These are phyloP conservation scores for Endocalyx cinctus DNA, from an alignment of 2,329 filamentous ascomycete species.

Conservation along the genomic window DNA sequence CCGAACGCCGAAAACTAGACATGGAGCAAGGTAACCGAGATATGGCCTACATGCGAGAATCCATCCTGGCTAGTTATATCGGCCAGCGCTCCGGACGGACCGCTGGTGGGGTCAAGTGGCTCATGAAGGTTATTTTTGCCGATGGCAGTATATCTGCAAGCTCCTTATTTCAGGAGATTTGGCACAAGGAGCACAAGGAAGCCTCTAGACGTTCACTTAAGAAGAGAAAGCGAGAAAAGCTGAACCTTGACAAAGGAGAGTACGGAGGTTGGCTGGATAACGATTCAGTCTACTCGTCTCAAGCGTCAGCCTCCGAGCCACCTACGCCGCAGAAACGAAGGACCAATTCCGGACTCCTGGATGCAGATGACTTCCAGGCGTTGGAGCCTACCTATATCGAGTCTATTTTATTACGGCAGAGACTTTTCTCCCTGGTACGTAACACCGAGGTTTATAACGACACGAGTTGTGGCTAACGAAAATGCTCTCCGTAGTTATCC, in stretches of 20 bases:
- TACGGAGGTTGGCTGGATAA: conserved; percentile 59
- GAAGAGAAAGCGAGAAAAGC: conserved; percentile 45
- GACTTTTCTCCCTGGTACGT: conserved; percentile 54
- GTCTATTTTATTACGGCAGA: conserved; percentile 57
- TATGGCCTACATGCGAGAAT: conserved; percentile 39
- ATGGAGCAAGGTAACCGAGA: conserved; percentile 25
- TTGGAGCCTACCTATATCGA: conserved; percentile 41
- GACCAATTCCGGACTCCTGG: conserved; percentile 19
- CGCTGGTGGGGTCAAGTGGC: conserved; percentile 40
- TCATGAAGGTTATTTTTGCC: conserved; percentile 64
- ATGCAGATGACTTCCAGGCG: conserved; percentile 34
- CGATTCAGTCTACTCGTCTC: conserved; percentile 42
- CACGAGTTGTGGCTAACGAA: too few species aligned
- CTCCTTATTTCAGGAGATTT: conserved; percentile 61
- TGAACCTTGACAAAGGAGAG: conserved; percentile 56
- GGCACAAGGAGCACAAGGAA: conserved; percentile 57
- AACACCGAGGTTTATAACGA: background rate
- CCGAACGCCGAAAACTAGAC: conserved; percentile 51
- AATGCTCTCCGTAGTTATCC: conserved; percentile 35
- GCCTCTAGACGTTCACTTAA: conserved; percentile 35
- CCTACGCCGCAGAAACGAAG: conserved; percentile 37
- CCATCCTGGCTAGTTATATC: conserved; percentile 60
- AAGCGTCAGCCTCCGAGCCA: conserved; percentile 41
- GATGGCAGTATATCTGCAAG: conserved; percentile 52
- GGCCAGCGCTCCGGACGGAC: conserved; percentile 40